Evolutionary conservation across 768 basidiomycete species (phyloP), one percentile per base, ranked within the genome.

Genomic region (Tylopilus balloui): DNA sequence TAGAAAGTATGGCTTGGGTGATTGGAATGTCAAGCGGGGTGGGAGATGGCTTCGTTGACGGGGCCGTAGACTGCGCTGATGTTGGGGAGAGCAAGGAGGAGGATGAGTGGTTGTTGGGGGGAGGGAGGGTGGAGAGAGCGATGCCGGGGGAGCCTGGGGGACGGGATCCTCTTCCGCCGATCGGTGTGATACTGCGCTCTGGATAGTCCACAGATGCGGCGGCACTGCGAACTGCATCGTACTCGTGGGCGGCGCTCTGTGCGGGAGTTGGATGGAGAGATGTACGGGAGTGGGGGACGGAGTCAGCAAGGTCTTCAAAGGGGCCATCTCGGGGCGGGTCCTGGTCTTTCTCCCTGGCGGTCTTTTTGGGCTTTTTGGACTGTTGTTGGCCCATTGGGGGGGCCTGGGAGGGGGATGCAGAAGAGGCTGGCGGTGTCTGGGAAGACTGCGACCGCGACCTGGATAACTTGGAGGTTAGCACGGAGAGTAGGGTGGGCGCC

Each of bases 1-100:
- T 72, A 48, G 92, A 81, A 48, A 96, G 82, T 57, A 97, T 96
- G 29, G 92, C 92, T 45, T 85, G 85, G 0, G 88, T 82, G 20
- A 79, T 74, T 20, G 90, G 86, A 56, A 89, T 87, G 66, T 92
- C 89, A 48, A 91, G 75, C 6, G 88, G 79, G 11, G 77, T 57
- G 13, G 69, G 81, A 4, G 70, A 66, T 1, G 83, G 75, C 47
- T 68, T 78, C 35, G 59, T 56, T 15, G 42, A 29, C 13, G 57
- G 55, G 3, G 50, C 44, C n/a, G 41, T 20, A 40, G 53, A 52
- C 31, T 52, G 35, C 19, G 48, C 44, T 20, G 52, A 42, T 3
- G 51, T 11, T 17, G 59, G 49, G 7, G 63, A 36, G 11, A 71
- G 70, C 20, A 77, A 64, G n/a, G 75, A 71, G 8, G 70, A 57